These are phyloP conservation scores for Russula sp. DNA, from an alignment of 768 basidiomycete species.

Conservation along the genomic window DNA sequence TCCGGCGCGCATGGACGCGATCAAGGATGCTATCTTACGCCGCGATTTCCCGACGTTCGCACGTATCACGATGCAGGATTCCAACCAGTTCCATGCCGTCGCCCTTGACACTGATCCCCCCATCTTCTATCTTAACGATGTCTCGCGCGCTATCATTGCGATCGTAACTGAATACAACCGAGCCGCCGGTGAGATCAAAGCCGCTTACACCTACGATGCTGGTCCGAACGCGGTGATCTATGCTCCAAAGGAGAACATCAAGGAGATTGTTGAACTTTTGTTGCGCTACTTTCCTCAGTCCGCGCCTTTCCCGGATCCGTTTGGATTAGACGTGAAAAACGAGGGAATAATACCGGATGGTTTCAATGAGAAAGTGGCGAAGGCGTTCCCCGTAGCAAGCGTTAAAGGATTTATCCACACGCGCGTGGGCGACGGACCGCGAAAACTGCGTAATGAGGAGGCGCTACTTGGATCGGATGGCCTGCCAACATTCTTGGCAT, in stretches of 20 bases:
- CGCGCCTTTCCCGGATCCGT: constrained; percentile 73
- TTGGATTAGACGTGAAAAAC: constrained; percentile 47
- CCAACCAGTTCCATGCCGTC: constrained; percentile 98
- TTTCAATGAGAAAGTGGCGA: constrained; percentile 77
- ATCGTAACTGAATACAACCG: constrained; percentile 93
- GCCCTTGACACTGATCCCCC: constrained; percentile 96
- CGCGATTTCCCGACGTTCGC: constrained; percentile 90
- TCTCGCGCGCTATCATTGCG: constrained; percentile 87
- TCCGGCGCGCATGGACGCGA: constrained; percentile 78
- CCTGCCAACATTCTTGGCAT: constrained; percentile 57
- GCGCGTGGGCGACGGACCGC: constrained; percentile 86
- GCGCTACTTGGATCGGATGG: constrained; percentile 67
- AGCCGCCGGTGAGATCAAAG: constrained; percentile 65
- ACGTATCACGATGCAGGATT: constrained; percentile 91
- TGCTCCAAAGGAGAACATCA: constrained; percentile 70
- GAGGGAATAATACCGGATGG: constrained; percentile 58
- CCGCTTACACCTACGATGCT: constrained; percentile 98
- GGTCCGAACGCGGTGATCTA: constrained; percentile 99
- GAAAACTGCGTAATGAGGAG: constrained; percentile 60
- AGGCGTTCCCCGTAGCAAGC: constrained; percentile 66
- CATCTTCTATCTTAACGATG: constrained; percentile 99
- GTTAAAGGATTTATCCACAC: constrained; percentile 93
- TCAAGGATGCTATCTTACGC: constrained; percentile 71
- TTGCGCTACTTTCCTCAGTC: constrained; percentile 83
- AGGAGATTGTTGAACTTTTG: constrained; percentile 73